Evolutionary conservation across 305 asterid species (phyloP).

Genomic region (Caryopteris hybrid): DNA sequence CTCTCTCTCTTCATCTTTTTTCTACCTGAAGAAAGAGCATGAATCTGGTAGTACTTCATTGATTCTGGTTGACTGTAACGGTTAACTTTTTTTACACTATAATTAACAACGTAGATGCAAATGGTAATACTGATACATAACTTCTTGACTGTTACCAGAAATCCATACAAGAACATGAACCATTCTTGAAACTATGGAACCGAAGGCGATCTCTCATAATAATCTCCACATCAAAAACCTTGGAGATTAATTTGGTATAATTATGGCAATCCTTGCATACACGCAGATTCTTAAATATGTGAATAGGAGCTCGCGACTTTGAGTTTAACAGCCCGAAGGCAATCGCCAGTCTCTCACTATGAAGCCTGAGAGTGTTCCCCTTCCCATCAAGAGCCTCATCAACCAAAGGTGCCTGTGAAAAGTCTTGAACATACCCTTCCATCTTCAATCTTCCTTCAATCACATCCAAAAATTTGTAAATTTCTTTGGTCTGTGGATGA

Average conservation of each 20-base stretch:
- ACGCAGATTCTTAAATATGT: slow-evolving; percentile 62
- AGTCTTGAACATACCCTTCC: slow-evolving; percentile 47
- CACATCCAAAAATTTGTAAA: slow-evolving; percentile 40
- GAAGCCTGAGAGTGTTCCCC: slow-evolving; percentile 45
- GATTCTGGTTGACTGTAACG: no score
- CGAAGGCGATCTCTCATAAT: slow-evolving; percentile 75
- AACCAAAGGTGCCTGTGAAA: slow-evolving; percentile 41
- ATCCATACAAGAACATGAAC: slow-evolving; percentile 70
- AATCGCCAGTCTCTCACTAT: slow-evolving; percentile 70
- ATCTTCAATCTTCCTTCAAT: slow-evolving; percentile 46
- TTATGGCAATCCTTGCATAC: slow-evolving; percentile 66
- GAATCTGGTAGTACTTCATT: no score
- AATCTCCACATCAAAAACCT: slow-evolving; percentile 44
- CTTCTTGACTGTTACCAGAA: slow-evolving; percentile 39
- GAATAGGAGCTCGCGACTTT: slow-evolving; percentile 45
- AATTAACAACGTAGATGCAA: not conserved
- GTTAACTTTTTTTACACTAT: no score
- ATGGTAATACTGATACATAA: not conserved
- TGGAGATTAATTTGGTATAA: slow-evolving; percentile 47
- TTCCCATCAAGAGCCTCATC: slow-evolving; percentile 51
- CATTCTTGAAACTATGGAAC: slow-evolving; percentile 62
- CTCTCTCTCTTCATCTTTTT: not conserved
- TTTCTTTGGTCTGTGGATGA: slow-evolving; percentile 48
- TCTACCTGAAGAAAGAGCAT: not conserved
- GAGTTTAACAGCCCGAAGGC: slow-evolving; percentile 59